phyloP scores from a whole-genome alignment of 768 basidiomycete species.

The Hirschioporus abietinus region DNA sequence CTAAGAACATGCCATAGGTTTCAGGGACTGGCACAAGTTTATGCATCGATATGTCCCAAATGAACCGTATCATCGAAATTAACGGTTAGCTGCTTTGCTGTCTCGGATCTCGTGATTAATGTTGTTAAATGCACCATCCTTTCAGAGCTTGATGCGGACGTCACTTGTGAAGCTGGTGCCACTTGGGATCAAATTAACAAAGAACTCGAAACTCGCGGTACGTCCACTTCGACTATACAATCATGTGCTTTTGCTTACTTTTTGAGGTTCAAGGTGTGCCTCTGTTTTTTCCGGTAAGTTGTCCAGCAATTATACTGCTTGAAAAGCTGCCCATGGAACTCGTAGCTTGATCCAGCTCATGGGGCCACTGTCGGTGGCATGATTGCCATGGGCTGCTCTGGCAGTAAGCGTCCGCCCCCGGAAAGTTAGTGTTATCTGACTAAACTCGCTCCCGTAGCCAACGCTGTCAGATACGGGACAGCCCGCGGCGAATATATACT shows the following conservation, averaged over 20 bases:
- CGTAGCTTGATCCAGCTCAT: slow-evolving; percentile 33
- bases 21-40: slow-evolving; percentile 42
- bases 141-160: slow-evolving; percentile 64
- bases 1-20: background rate
- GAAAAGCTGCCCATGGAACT: background rate
- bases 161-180: slow-evolving; percentile 71
- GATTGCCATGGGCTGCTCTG: slow-evolving; percentile 82
- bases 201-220: slow-evolving; percentile 58
- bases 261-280: slow-evolving; percentile 47
- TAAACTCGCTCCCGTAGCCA: slow-evolving; percentile 37
- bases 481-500: slow-evolving; percentile 87
- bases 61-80: slow-evolving; percentile 61
- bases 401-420: slow-evolving; percentile 46
- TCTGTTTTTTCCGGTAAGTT: slow-evolving; percentile 78
- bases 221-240: background rate
- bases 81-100: slow-evolving; percentile 34
- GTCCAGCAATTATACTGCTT: background rate
- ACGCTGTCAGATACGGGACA: slow-evolving; percentile 82
- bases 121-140: background rate
- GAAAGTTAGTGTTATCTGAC: slow-evolving; percentile 8
- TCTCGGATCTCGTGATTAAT: background rate
- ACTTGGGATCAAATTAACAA: slow-evolving; percentile 80
- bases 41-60: slow-evolving; percentile 57
- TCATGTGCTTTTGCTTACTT: background rate
- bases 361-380: slow-evolving; percentile 80